Evolutionary conservation across 2,329 filamentous ascomycete species (phyloP).

Genomic region (Colletotrichum godetiae): DNA sequence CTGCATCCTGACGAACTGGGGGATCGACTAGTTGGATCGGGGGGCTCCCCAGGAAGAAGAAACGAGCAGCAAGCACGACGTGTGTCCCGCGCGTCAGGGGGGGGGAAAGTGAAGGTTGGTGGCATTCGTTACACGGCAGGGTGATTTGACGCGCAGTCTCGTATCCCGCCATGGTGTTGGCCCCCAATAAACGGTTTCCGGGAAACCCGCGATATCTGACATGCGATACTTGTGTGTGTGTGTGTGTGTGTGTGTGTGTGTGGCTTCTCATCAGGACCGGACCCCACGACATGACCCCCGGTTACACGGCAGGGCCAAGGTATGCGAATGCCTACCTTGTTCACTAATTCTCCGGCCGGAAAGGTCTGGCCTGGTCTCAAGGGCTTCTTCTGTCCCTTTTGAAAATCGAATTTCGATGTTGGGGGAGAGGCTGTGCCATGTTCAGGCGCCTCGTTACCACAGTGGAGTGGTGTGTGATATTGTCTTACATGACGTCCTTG

Average conservation of each 20-base stretch:
- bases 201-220: conserved; percentile 28
- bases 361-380: not conserved
- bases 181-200: not conserved
- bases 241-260: not conserved
- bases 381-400: not conserved
- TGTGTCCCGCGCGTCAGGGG: too few relatives aligned
- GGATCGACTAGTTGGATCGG: conserved; percentile 19
- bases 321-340: conserved; percentile 7
- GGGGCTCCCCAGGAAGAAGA: not conserved
- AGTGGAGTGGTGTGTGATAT: not conserved
- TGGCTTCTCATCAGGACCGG: not conserved
- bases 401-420: not conserved
- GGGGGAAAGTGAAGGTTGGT: not conserved
- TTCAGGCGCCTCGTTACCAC: conserved; percentile 22
- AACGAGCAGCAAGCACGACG: conserved; percentile 17
- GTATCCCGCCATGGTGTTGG: conserved; percentile 5
- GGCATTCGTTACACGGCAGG: conserved; percentile 31
- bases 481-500: conserved; percentile 32
- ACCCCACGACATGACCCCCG: not conserved
- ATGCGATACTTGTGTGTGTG: not conserved
- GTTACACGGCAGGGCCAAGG: conserved; percentile 35
- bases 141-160: conserved; percentile 14
- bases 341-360: conserved; percentile 28
- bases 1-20: conserved; percentile 8
- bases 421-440: conserved; percentile 20